Base-by-base conservation (phyloP, 1,284 basidiomycete species). In the Golubevia pallescens region DNA sequence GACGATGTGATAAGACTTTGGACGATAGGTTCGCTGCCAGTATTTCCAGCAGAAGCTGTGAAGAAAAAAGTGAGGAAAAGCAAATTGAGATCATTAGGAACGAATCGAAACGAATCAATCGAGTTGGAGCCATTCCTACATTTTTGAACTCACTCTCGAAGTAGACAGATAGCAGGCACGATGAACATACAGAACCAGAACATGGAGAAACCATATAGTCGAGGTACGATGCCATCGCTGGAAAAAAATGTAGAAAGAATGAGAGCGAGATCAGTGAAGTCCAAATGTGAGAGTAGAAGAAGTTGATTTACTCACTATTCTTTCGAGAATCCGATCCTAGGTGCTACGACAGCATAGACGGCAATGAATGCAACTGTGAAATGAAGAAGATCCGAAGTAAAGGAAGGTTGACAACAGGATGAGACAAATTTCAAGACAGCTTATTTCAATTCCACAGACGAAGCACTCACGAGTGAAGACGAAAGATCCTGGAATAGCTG, bases 1-100 rank as follows among this genome's bases (percentile, higher is more conserved):
- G 0, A 96, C 95, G 73, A 99, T 94, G 86, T 99, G 96, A 86
- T 98, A 98, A 16, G 94, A 91, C 58, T 91, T 89, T 0, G 97
- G 97, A 70, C 88, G 87, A 86, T 97, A 98, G 32, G 96, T 96
- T 70, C 96, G 89, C 71, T 67, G 74, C 65, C 73, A 84, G 66
- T 77, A 75, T 58, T 81, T 78, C 81, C 80, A 84, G n/a, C 74
- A 62, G 53, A 77, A 72, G 65, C 42, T 51, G 34, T 19, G 4
- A 48, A 32, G n/a, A 2, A 19, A 34, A 28, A 24, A 58, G 2
- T 13, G 21, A 3, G 48, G 55, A 52, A 48, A 32, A 19, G 6
- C n/a, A 54, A 19, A 10, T 10, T 54, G 48, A 34, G 21, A 23
- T 53, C n/a, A 57, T n/a, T n/a, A n/a, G n/a, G 10, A 3, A 21